phyloP scores from a whole-genome alignment of 2,329 filamentous ascomycete species.

The Alternaria atra region DNA sequence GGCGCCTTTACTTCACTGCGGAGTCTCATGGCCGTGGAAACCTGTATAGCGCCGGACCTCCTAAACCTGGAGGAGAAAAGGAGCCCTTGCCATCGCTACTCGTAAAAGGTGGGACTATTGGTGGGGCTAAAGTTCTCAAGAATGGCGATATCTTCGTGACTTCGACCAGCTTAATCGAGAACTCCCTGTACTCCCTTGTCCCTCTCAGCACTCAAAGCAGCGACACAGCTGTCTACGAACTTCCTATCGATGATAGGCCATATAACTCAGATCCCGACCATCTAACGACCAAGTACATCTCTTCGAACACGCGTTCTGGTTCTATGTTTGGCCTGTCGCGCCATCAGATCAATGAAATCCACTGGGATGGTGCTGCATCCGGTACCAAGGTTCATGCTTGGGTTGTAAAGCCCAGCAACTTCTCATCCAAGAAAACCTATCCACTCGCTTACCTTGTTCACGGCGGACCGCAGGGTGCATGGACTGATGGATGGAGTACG shows the following conservation, averaged over 20 bases:
- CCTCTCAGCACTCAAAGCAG: slow-evolving; percentile 38
- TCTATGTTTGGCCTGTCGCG: slow-evolving; percentile 71
- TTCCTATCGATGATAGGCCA: slow-evolving; percentile 33
- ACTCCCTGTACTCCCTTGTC: slow-evolving; percentile 72
- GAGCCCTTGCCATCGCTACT: slow-evolving; percentile 37
- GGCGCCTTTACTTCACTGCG: slow-evolving; percentile 74
- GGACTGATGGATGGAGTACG: slow-evolving; percentile 79
- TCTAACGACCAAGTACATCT: slow-evolving; percentile 55
- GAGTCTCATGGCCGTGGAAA: slow-evolving; percentile 75
- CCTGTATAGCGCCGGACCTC: slow-evolving; percentile 54
- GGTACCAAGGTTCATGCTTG: slow-evolving; percentile 74
- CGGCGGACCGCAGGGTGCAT: slow-evolving; percentile 81
- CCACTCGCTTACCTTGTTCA: slow-evolving; percentile 83
- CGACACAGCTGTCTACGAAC: slow-evolving; percentile 25
- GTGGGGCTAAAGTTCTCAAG: slow-evolving; percentile 62
- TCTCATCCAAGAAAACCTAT: slow-evolving; percentile 75
- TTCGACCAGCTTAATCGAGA: slow-evolving; percentile 75
- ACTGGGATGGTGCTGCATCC: slow-evolving; percentile 70
- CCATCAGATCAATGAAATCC: slow-evolving; percentile 72
- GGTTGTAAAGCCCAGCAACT: slow-evolving; percentile 70
- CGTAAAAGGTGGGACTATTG: slow-evolving; percentile 45
- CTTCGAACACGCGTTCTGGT: slow-evolving; percentile 72
- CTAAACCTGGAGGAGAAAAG: slow-evolving; percentile 19
- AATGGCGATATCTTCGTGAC: slow-evolving; percentile 68
- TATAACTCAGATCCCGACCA: slow-evolving; percentile 35